phyloP scores from a whole-genome alignment of 1,284 basidiomycete genomes.

The Apiotrichum porosum region DNA sequence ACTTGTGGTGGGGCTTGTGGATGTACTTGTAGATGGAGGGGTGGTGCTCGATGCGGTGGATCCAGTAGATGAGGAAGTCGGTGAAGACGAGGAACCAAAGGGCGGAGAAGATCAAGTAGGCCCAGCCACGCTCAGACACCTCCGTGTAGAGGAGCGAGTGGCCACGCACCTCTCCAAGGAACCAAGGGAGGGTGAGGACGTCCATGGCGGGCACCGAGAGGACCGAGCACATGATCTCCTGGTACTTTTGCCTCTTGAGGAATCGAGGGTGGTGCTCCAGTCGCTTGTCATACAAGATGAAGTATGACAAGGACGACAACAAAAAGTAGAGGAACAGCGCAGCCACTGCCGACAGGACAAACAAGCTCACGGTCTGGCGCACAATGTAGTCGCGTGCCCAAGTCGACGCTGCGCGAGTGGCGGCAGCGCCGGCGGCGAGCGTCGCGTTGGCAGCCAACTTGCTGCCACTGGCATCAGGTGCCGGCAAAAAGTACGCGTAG shows the following conservation, averaged over 20 bases:
- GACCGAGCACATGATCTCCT: slow-evolving; percentile 75
- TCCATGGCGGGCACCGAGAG: slow-evolving; percentile 76
- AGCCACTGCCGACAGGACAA: slow-evolving; percentile 69
- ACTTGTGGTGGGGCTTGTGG: slow-evolving; percentile 98
- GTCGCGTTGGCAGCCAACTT: background rate
- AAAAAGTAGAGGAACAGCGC: slow-evolving; percentile 79
- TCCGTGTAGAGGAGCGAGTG: slow-evolving; percentile 74
- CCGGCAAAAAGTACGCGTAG: slow-evolving; percentile 70
- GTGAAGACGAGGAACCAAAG: slow-evolving; percentile 81
- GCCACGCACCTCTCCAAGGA: slow-evolving; percentile 86
- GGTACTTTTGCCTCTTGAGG: slow-evolving; percentile 72
- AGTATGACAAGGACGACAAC: slow-evolving; percentile 78
- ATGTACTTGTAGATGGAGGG: slow-evolving; percentile 82
- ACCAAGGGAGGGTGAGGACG: slow-evolving; percentile 85
- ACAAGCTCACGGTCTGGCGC: slow-evolving; percentile 73
- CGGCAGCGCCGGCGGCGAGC: background rate
- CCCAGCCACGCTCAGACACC: slow-evolving; percentile 57
- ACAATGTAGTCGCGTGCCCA: slow-evolving; percentile 65
- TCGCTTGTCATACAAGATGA: slow-evolving; percentile 86
- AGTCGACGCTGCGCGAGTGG: slow-evolving; percentile 12
- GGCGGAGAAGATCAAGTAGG: slow-evolving; percentile 43
- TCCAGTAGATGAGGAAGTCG: slow-evolving; percentile 88
- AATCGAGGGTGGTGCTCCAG: slow-evolving; percentile 95
- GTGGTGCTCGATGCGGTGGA: slow-evolving; percentile 80
- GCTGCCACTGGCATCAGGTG: slow-evolving; percentile 50